phyloP scores from a whole-genome alignment of 768 basidiomycete genomes.

The Podaxis pistillaris region DNA sequence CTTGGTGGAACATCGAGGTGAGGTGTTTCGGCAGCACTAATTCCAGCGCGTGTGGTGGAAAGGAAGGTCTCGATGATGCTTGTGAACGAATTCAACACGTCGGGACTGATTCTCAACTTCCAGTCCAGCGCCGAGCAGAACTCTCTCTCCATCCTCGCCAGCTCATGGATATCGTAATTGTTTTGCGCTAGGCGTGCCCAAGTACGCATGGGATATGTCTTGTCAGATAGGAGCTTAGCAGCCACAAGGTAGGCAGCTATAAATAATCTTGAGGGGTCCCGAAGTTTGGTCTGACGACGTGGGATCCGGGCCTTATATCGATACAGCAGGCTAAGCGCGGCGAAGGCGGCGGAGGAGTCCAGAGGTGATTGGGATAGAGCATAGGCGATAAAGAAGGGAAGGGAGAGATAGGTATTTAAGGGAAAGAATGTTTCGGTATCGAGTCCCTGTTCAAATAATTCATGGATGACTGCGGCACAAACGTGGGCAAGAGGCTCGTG shows the following conservation, averaged over 20 bases:
- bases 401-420: neutral
- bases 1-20: neutral
- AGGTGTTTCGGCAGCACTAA: too few species aligned
- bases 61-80: neutral
- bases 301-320: neutral
- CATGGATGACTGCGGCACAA: slow-evolving; percentile 3
- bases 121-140: slow-evolving; percentile 8
- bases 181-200: slow-evolving; percentile 10
- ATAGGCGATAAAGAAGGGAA: slow-evolving; percentile 9
- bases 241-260: slow-evolving; percentile 10
- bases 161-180: slow-evolving; percentile 5
- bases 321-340: slow-evolving; percentile 4
- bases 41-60: neutral
- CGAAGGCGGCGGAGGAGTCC: neutral
- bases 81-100: slow-evolving; percentile 4
- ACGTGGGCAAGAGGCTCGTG: neutral
- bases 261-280: slow-evolving; percentile 7
- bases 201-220: slow-evolving; percentile 4
- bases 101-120: slow-evolving; percentile 2
- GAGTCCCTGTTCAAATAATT: neutral
- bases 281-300: neutral
- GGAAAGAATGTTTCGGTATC: neutral
- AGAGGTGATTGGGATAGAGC: slow-evolving; percentile 8
- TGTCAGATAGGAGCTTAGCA: slow-evolving; percentile 8
- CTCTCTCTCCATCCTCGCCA: slow-evolving; percentile 6